phyloP scores from a whole-genome alignment of 1,284 basidiomycete genomes.

The Kalmanozyma brasiliensis region DNA sequence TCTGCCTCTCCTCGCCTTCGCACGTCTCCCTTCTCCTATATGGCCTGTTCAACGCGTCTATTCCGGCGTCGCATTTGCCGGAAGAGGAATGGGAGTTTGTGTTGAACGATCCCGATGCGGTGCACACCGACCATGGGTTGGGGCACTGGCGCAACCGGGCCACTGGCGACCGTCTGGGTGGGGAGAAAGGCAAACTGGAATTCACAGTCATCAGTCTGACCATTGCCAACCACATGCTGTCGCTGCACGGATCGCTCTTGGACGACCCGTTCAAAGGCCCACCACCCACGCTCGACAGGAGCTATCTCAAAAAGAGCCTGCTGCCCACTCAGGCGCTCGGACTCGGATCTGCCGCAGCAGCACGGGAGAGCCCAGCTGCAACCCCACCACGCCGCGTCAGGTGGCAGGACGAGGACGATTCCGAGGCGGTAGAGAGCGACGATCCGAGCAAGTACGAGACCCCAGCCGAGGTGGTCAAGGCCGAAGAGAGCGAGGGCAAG shows the following conservation, averaged over 20 bases:
- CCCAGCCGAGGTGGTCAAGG: conserved; percentile 11
- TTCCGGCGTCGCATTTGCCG: conserved; percentile 90
- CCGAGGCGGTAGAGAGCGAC: conserved; percentile 9
- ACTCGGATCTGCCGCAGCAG: background rate
- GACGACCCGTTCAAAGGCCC: conserved; percentile 79
- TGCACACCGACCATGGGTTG: conserved; percentile 54
- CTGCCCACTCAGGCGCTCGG: conserved; percentile 38
- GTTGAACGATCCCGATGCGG: conserved; percentile 70
- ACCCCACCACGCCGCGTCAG: conserved; percentile 29
- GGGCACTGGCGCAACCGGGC: conserved; percentile 85
- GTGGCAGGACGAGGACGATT: conserved; percentile 40
- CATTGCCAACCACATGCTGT: conserved; percentile 93
- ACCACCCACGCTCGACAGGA: conserved; percentile 43
- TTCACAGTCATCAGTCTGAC: conserved; percentile 94
- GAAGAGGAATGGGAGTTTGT: conserved; percentile 85
- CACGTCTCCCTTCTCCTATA: conserved; percentile 92
- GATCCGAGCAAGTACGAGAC: conserved; percentile 10
- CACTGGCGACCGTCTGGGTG: conserved; percentile 80
- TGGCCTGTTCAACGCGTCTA: conserved; percentile 95
- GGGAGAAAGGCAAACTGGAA: conserved; percentile 76
- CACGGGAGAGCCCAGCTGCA: background rate
- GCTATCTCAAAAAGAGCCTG: conserved; percentile 45
- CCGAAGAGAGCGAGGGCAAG: background rate
- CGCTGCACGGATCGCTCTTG: conserved; percentile 88
- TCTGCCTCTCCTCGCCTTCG: conserved; percentile 90